phyloP scores from a whole-genome alignment of 2,329 filamentous ascomycete genomes.

The Aspergillus pseudoglaucus region DNA sequence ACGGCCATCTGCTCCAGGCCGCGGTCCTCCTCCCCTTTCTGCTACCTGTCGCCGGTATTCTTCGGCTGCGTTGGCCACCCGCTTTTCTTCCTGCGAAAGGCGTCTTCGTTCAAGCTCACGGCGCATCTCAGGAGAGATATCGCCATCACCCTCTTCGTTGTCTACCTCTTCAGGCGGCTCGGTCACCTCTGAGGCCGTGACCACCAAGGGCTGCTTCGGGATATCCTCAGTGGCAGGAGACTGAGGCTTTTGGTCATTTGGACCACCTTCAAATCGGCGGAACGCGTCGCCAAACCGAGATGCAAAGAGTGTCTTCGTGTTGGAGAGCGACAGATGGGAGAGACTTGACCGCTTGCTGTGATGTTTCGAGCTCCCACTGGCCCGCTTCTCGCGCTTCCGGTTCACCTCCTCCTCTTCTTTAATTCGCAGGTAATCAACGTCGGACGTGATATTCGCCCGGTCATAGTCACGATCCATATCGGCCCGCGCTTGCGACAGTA shows the following conservation, averaged over 20 bases:
- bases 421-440: conserved; percentile 74
- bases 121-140: conserved; percentile 77
- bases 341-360: conserved; percentile 69
- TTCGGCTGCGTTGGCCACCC: conserved; percentile 80
- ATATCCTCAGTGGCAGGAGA: conserved; percentile 38
- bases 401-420: conserved; percentile 62
- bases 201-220: conserved; percentile 55
- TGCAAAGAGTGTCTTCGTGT: conserved; percentile 74
- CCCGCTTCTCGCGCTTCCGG: conserved; percentile 49
- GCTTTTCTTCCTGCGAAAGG: conserved; percentile 78
- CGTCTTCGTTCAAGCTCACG: conserved; percentile 79
- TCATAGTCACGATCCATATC: conserved; percentile 30
- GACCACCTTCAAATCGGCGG: conserved; percentile 71
- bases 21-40: conserved; percentile 48
- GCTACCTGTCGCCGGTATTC: conserved; percentile 76
- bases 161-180: conserved; percentile 63
- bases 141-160: conserved; percentile 59
- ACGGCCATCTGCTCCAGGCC: conserved; percentile 46
- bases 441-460: conserved; percentile 61
- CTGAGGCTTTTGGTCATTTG: conserved; percentile 26
- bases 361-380: conserved; percentile 50
- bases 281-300: conserved; percentile 92
- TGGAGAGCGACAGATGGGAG: conserved; percentile 59
- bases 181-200: conserved; percentile 69
- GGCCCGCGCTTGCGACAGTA: conserved; percentile 28